Conservation (phyloP, 1,284 basidiomycete species). For the Puccinia brachypodii region DNA sequence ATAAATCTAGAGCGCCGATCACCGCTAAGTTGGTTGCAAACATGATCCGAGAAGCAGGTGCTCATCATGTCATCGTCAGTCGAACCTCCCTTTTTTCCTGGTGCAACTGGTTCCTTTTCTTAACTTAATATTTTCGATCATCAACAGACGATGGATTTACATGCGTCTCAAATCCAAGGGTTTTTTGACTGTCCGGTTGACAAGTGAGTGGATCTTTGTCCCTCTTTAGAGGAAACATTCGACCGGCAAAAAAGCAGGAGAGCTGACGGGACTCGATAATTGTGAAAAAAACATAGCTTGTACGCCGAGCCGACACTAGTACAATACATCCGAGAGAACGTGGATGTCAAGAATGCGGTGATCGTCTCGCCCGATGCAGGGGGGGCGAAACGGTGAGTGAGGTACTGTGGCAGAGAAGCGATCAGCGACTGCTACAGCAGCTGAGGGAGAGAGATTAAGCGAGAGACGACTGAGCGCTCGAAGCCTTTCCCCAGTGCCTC, state of each 20-base stretch:
- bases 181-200: conserved; percentile 99
- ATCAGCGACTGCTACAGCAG: not conserved
- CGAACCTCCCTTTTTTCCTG: conserved; percentile 36
- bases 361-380: conserved; percentile 99
- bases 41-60: conserved; percentile 96
- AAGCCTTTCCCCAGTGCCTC: conserved; percentile 71
- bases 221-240: not conserved
- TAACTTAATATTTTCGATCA: not conserved
- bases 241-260: not conserved
- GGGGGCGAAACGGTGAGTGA: conserved; percentile 87
- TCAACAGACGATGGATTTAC: conserved; percentile 89
- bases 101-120: conserved; percentile 29
- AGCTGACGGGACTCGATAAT: not conserved
- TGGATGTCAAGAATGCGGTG: conserved; percentile 81
- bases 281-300: conserved; percentile 64
- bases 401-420: not conserved
- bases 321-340: conserved; percentile 89
- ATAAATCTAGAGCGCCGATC: conserved; percentile 97
- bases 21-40: conserved; percentile 98
- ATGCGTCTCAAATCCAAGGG: conserved; percentile 97
- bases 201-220: conserved; percentile 71
- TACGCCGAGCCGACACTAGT: conserved; percentile 97
- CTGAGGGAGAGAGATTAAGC: not conserved
- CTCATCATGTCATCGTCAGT: conserved; percentile 96
- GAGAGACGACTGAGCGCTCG: conserved; percentile 16